Conservation (phyloP, 2,329 filamentous ascomycete genomes). For the Penicillium janthinellum region DNA sequence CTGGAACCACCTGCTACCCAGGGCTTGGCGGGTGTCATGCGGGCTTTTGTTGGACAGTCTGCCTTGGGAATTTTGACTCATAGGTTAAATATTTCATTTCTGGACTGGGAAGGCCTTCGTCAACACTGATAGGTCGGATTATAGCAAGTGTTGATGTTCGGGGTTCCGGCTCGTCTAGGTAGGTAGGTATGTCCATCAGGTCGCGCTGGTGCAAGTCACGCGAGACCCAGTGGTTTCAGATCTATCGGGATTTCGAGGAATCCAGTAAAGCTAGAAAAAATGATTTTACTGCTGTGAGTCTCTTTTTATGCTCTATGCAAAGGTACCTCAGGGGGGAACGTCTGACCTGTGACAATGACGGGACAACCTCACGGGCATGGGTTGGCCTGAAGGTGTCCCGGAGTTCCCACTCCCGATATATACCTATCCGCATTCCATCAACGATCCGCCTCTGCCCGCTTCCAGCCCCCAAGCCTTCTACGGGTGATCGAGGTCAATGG, state of each 20-base stretch:
- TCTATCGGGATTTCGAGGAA: background rate
- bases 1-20: background rate
- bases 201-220: background rate
- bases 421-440: background rate
- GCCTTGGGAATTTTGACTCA: slow-evolving; percentile 7
- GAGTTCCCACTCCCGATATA: background rate
- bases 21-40: background rate
- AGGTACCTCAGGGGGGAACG: background rate
- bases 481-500: too few species aligned
- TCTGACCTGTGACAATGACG: background rate
- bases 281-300: too few species aligned
- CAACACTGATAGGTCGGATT: background rate
- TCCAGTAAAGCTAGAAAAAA: too few species aligned
- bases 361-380: background rate
- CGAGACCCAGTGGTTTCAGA: background rate
- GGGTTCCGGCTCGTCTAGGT: background rate
- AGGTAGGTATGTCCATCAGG: too few species aligned
- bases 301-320: background rate
- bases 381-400: too few species aligned
- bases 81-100: background rate
- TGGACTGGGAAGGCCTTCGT: too few species aligned
- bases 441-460: background rate
- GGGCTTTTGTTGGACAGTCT: background rate
- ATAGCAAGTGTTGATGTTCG: background rate
- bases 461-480: too few species aligned